Evolutionary conservation across 805 yeast species (phyloP), one percentile per base, ranked within the genome.

Genomic region (Wickerhamomyces bovis): DNA sequence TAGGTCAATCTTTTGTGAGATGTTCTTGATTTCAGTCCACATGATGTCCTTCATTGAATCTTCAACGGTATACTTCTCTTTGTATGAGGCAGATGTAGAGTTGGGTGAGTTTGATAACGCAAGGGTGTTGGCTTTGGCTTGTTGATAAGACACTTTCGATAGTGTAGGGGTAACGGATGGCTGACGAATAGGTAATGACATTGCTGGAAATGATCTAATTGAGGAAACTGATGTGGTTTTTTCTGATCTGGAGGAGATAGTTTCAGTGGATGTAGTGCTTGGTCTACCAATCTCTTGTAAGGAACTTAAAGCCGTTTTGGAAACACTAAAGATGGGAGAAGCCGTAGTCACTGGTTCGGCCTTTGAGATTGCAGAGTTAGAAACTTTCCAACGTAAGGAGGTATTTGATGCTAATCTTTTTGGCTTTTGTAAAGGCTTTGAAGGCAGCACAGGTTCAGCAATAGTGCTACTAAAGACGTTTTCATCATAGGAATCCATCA

Each of bases 11-110:
- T 83, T 82, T 48, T 77, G 77, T 0, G 97, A 89, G 0, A 97
- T 97, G 55, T 90, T 92, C 7, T 70, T 68, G 23, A 86, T 76
- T 33, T 76, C 76, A 1, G 85, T 75, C 88, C 94, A 70, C 49
- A 67, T 68, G 19, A 65, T 58, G 15, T 50, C 44, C 44, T 50
- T 54, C 21, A 60, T 31, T 0, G 58, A 44, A 22, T 60, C 61
- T 1, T 47, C 40, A 2, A 57, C 50, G 2, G 60, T 50, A n/a
- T 50, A 49, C 20, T 48, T 48, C 22, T 45, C 43, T 12, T 47
- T 43, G 15, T 23, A 38, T 4, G 42, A 18, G 4, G 15, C 19
- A 13, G 28, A 41, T 15, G 50, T 11, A 28, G 52, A 39, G 16
- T 35, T 38, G 39, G 53, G 42, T 33, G 53, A 38, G 21, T 52